phyloP scores from a whole-genome alignment of 805 yeast genomes.

The Hanseniaspora singularis region DNA sequence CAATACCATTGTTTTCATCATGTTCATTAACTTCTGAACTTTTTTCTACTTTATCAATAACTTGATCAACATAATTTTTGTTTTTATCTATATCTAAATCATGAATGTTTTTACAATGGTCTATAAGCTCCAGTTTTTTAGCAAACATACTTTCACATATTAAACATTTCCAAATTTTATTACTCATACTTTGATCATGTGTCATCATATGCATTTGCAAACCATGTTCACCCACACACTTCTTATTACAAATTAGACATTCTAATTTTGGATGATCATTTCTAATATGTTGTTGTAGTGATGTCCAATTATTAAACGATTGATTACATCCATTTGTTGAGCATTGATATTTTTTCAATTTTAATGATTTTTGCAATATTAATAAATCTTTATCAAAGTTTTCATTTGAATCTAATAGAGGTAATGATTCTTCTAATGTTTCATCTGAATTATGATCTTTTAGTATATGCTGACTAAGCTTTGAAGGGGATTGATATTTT shows the following conservation, averaged over 20 bases:
- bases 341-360: conserved; percentile 38
- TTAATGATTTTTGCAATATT: conserved; percentile 9
- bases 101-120: conserved; percentile 45
- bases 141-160: conserved; percentile 40
- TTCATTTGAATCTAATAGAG: too few species aligned
- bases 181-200: conserved; percentile 44
- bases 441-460: conserved; percentile 61
- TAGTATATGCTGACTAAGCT: conserved; percentile 53
- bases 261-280: conserved; percentile 58
- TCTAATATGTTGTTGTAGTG: conserved; percentile 57
- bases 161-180: conserved; percentile 58
- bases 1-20: neutral
- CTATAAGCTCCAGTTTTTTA: conserved; percentile 44
- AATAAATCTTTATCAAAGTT: neutral
- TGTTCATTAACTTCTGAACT: neutral
- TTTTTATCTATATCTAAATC: conserved; percentile 22
- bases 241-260: conserved; percentile 55
- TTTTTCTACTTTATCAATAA: neutral
- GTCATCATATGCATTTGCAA: conserved; percentile 59
- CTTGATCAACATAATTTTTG: neutral
- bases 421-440: too few species aligned
- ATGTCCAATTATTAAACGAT: conserved; percentile 59
- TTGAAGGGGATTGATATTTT: conserved; percentile 49
- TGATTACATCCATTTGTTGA: conserved; percentile 48
- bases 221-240: conserved; percentile 62